These are phyloP conservation scores for Arabidopsis suecica DNA, from an alignment of 345 rosid species.

Conservation along the genomic window DNA sequence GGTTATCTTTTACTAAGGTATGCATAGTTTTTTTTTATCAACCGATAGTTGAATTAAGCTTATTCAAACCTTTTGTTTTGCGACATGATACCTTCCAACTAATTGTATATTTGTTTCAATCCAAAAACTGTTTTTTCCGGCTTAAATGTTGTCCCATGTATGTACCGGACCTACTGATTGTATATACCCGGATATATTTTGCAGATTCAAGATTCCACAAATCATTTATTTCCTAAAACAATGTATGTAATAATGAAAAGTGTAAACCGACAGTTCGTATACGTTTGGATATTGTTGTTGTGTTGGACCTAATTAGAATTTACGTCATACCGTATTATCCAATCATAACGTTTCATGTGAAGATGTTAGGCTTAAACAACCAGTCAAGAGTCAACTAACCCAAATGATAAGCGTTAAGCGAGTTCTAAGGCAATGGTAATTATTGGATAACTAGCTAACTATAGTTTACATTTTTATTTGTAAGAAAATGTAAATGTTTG, in stretches of 20 bases:
- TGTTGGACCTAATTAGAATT: conserved; percentile 17
- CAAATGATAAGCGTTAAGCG: neutral
- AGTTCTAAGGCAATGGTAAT: conserved; percentile 3
- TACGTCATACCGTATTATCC: neutral
- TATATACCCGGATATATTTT: neutral
- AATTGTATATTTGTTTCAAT: neutral
- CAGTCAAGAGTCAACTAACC: conserved; percentile 32
- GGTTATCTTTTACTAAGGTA: neutral
- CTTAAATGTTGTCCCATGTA: neutral
- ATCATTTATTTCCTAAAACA: neutral
- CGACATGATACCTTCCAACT: neutral
- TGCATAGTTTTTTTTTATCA: neutral
- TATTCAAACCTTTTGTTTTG: neutral
- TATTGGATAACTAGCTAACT: neutral
- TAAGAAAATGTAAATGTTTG: conserved; percentile 15
- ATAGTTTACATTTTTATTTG: neutral
- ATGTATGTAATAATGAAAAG: neutral
- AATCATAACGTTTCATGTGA: conserved; percentile 28
- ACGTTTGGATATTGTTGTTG: conserved; percentile 9
- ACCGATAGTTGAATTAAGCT: neutral
- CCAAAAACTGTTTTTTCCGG: neutral
- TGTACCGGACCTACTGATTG: conserved; percentile 3
- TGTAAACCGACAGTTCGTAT: conserved; percentile 18
- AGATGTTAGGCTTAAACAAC: conserved; percentile 30
- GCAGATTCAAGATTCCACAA: neutral